A percentile compares a stretch with the other conserved stretches of the same genome.
Conservation (phyloP, 2,329 filamentous ascomycete genomes). For the Phoma herbarum region DNA sequence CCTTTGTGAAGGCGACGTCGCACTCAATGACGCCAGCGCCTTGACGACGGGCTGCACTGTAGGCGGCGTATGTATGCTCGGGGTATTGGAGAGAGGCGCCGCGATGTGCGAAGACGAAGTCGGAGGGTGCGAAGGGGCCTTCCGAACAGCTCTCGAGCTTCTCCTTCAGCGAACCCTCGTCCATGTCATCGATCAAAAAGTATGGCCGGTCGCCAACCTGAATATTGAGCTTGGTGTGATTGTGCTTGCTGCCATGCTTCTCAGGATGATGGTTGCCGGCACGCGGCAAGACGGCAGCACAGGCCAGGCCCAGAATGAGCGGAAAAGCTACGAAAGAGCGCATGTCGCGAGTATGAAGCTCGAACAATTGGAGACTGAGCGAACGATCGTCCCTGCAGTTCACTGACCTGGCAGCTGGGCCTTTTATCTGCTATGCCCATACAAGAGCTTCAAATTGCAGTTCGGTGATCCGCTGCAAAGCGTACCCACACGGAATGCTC, state of each 20-base stretch:
- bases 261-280: constrained; percentile 23
- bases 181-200: constrained; percentile 51
- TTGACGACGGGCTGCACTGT: constrained; percentile 45
- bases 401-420: constrained; percentile 15
- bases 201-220: constrained; percentile 50
- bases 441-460: constrained; percentile 15
- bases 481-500: constrained; percentile 23
- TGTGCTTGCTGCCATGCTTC: constrained; percentile 26
- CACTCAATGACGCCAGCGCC: constrained; percentile 52
- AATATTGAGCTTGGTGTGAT: constrained; percentile 38
- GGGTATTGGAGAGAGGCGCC: constrained; percentile 50
- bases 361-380: constrained; percentile 11
- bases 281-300: constrained; percentile 39
- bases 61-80: constrained; percentile 46
- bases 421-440: constrained; percentile 36
- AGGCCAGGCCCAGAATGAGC: constrained; percentile 40
- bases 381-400: constrained; percentile 30
- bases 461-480: constrained; percentile 16
- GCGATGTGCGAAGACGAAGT: constrained; percentile 50
- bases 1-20: constrained; percentile 51
- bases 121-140: constrained; percentile 45
- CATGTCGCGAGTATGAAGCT: constrained; percentile 33
- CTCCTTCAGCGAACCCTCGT: constrained; percentile 48
- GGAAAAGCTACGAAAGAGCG: constrained; percentile 39
- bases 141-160: constrained; percentile 51